These are phyloP conservation scores for Fusarium pininemorale DNA, from an alignment of 2,329 filamentous ascomycete genomes.

Conservation along the genomic window DNA sequence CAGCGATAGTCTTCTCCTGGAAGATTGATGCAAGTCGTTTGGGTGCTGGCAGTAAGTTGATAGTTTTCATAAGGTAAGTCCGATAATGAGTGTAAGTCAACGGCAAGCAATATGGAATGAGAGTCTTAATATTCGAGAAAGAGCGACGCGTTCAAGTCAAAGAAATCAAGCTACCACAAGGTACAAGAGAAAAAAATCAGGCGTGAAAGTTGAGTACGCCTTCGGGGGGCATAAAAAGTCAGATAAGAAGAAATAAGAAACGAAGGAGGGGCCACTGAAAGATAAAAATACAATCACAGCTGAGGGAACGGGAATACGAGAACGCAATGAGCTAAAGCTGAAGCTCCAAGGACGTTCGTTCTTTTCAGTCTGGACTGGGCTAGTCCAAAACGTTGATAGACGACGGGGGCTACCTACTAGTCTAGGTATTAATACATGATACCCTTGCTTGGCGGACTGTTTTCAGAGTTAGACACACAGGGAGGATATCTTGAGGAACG, in stretches of 20 bases:
- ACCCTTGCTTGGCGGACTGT: neutral
- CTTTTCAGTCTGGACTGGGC: slow-evolving; percentile 29
- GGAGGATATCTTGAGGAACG: slow-evolving; percentile 19
- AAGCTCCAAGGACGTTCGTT: slow-evolving; percentile 16
- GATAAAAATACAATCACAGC: neutral
- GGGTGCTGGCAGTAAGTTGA: neutral
- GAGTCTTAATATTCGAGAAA: neutral
- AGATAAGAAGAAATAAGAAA: neutral
- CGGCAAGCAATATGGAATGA: slow-evolving; percentile 4
- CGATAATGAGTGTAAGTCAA: slow-evolving; percentile 1
- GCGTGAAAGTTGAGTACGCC: neutral
- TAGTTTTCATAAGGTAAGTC: neutral
- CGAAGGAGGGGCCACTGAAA: neutral
- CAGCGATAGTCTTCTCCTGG: slow-evolving; percentile 19
- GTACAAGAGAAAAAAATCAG: neutral
- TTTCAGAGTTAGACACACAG: slow-evolving; percentile 14
- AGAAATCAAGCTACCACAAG: neutral
- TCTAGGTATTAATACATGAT: slow-evolving; percentile 19
- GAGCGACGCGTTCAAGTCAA: neutral
- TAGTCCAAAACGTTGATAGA: slow-evolving; percentile 22
- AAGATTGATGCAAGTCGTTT: neutral
- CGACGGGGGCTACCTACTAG: slow-evolving; percentile 13
- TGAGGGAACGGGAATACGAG: slow-evolving; percentile 27
- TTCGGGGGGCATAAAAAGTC: slow-evolving; percentile 1
- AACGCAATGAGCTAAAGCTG: slow-evolving; percentile 34